These are phyloP conservation scores for Sclerotinia subarctica DNA, from an alignment of 2,329 filamentous ascomycete species.

Conservation along the genomic window DNA sequence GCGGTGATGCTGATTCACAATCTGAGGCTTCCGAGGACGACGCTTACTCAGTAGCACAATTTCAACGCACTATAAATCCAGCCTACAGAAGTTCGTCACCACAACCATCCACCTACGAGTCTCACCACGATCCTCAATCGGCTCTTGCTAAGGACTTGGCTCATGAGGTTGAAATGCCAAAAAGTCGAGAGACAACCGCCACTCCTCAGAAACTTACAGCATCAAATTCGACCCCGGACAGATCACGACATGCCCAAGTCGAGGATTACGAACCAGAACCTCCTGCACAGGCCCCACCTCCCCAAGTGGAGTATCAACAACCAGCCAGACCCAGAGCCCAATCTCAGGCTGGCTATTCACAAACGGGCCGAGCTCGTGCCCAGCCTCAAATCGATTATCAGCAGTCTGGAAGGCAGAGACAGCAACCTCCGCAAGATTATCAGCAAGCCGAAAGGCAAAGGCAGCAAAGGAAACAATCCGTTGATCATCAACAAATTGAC, in stretches of 20 bases:
- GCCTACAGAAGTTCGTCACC: slow-evolving; percentile 95
- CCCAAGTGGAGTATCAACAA: slow-evolving; percentile 16
- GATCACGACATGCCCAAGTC: slow-evolving; percentile 27
- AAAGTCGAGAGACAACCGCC: slow-evolving; percentile 46
- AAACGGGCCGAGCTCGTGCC: slow-evolving; percentile 6
- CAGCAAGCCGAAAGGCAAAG: slow-evolving; percentile 18
- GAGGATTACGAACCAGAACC: slow-evolving; percentile 37
- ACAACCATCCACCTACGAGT: slow-evolving; percentile 88
- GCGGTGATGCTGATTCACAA: slow-evolving; percentile 78
- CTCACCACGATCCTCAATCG: slow-evolving; percentile 82
- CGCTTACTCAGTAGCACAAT: slow-evolving; percentile 91
- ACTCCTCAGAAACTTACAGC: slow-evolving; percentile 49
- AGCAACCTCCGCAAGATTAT: slow-evolving; percentile 16
- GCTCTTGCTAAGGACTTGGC: slow-evolving; percentile 67
- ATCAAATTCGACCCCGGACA: slow-evolving; percentile 27
- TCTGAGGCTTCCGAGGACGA: slow-evolving; percentile 86
- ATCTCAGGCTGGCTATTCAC: slow-evolving; percentile 19
- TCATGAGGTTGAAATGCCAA: slow-evolving; percentile 48
- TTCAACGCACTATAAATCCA: slow-evolving; percentile 91
- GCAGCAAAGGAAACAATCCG: slow-evolving; percentile 17
- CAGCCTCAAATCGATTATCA: slow-evolving; percentile 19
- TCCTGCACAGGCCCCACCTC: slow-evolving; percentile 22
- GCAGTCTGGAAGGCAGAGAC: slow-evolving; percentile 15
- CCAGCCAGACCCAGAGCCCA: slow-evolving; percentile 15
- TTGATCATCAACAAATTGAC: slow-evolving; percentile 17